phyloP scores from a whole-genome alignment of 2,329 filamentous ascomycete genomes.

The Nigrospora oryzae region DNA sequence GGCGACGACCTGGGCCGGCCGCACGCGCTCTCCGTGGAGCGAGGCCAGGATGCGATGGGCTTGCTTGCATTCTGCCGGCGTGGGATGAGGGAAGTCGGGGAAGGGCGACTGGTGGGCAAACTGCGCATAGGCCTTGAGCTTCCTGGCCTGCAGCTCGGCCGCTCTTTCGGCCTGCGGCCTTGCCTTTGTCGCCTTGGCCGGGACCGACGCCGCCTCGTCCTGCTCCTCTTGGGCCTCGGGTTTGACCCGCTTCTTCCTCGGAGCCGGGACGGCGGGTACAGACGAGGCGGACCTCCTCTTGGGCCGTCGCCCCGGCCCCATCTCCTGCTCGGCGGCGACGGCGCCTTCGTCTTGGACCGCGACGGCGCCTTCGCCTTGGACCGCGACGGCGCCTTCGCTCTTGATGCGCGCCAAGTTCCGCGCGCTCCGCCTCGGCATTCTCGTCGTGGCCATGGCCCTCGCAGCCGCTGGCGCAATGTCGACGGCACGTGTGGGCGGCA shows the following conservation, averaged over 20 bases:
- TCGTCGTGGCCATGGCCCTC: too few relatives aligned
- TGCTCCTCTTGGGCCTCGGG: conserved; percentile 3
- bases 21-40: conserved; percentile 55
- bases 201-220: not conserved
- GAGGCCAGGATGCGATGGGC: conserved; percentile 57
- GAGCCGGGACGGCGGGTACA: not conserved
- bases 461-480: too few relatives aligned
- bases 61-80: conserved; percentile 56
- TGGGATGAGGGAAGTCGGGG: conserved; percentile 58
- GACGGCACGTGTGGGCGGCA: too few relatives aligned
- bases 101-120: conserved; percentile 48
- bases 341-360: too few relatives aligned
- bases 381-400: too few relatives aligned
- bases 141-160: conserved; percentile 27
- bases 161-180: conserved; percentile 7
- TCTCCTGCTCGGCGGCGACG: too few relatives aligned
- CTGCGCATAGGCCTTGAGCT: conserved; percentile 32
- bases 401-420: too few relatives aligned
- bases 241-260: conserved; percentile 7
- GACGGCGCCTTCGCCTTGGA: too few relatives aligned
- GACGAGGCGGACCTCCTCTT: too few relatives aligned
- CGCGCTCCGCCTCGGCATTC: too few relatives aligned
- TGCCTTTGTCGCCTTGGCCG: conserved; percentile 4
- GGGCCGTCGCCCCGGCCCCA: too few relatives aligned
- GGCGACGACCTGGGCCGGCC: conserved; percentile 48